Evolutionary conservation across 148 eudicot species (phyloP), one percentile per base, ranked within the genome.

Genomic region (Rhododendron williamsianum): DNA sequence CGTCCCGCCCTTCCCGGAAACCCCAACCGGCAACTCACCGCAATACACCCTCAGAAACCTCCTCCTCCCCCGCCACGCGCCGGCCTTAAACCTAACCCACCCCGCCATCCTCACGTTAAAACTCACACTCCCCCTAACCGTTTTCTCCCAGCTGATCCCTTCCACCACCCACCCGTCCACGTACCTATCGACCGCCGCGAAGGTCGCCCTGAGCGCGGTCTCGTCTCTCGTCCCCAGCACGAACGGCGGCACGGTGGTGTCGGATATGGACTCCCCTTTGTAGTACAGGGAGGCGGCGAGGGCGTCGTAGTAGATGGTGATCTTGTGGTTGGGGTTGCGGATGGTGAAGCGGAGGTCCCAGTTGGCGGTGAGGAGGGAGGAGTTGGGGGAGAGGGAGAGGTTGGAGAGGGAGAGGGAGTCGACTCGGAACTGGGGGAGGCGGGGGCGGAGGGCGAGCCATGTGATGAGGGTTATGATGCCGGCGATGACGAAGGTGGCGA

Each of bases 381-480:
- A 51, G 19, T 71, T 71, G 76, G 41, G 19, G 36, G 91, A 69
- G 82, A 87, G 36, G 48, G 89, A 92, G 87, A 94, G 88, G 72
- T 90, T 87, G 73, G 94, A 84, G 41, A 94, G 74, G 16, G 95
- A 49, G 33, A 91, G 41, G 0, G 95, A 88, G 56, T 89, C 88
- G 74, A 96, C 86, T 4, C 87, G 91, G 90, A 96, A 92, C 25
- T 86, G 49, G 33, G 98, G 98, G 88, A 92, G 63, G 36, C 92
- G 91, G 3, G 98, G 98, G 63, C 98, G 96, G 86, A 96, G 91
- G 45, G 92, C 87, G 2, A 96, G 89, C 98, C 98, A 96, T 0
- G 92, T 81, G 85, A 94, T 92, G 89, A 96, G 90, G 78, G 89
- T 74, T 76, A 92, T 38, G 51, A 91, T 85, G 63, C 94, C 93